Evolutionary conservation across 2,329 filamentous ascomycete species (phyloP).

Genomic region (Chrysosporium queenslandicum): DNA sequence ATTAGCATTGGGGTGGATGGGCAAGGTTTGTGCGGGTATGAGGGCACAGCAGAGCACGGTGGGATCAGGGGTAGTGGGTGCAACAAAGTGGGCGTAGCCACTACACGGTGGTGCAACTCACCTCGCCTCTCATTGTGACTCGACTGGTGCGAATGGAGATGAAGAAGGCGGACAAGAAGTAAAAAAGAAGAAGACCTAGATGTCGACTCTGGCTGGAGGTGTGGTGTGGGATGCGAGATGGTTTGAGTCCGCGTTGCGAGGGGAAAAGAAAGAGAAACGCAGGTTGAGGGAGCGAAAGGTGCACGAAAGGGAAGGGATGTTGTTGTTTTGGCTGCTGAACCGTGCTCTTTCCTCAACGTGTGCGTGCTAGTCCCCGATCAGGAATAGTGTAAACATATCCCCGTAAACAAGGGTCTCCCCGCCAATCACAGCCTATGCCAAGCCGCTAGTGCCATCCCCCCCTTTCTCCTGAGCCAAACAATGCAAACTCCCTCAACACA

Average conservation of each 20-base stretch:
- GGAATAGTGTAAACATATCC: constrained; percentile 12
- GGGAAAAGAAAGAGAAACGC: background rate
- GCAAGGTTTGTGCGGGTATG: constrained; percentile 3
- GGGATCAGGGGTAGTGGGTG: constrained; percentile 16
- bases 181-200: background rate
- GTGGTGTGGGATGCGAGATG: background rate
- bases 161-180: background rate
- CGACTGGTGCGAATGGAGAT: background rate
- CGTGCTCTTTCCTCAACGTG: constrained; percentile 14
- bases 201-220: background rate
- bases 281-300: background rate
- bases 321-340: constrained; percentile 10
- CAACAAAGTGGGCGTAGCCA: constrained; percentile 14
- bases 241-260: no score
- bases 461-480: background rate
- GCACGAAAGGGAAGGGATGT: constrained; percentile 3
- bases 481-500: background rate
- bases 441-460: background rate
- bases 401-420: background rate
- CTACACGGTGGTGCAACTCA: constrained; percentile 16
- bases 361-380: constrained; percentile 15
- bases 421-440: background rate
- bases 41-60: constrained; percentile 18
- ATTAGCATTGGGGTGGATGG: constrained; percentile 6
- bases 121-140: constrained; percentile 31